Percentiles rank a stretch among this genome's conserved stretches.
These are phyloP conservation scores for Penicillium sp. DNA, from an alignment of 2,329 filamentous ascomycete species.

Conservation along the genomic window DNA sequence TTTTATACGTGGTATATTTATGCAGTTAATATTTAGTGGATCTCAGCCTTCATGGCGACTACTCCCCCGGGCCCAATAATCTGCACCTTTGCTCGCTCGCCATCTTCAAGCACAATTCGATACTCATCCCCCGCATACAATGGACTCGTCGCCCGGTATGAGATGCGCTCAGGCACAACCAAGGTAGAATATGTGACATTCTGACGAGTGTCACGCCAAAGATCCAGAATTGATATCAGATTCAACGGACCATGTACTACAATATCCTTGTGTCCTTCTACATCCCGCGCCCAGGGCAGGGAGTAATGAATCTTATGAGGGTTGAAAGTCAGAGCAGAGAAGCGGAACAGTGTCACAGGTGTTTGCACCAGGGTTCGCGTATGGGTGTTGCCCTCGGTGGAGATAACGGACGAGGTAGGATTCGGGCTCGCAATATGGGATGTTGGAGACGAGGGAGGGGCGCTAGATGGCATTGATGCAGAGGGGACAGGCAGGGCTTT, in stretches of 20 bases:
- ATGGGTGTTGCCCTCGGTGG: slow-evolving; percentile 25
- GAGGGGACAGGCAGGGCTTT: slow-evolving; percentile 33
- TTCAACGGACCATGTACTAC: slow-evolving; percentile 47
- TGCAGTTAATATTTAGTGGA: slow-evolving; percentile 11
- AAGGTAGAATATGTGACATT: slow-evolving; percentile 19
- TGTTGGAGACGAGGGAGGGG: slow-evolving; percentile 2
- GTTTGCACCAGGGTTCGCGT: slow-evolving; percentile 37
- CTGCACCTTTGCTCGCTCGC: slow-evolving; percentile 30
- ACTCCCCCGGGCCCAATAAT: slow-evolving; percentile 33
- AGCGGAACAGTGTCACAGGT: slow-evolving; percentile 43
- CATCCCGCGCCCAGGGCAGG: slow-evolving; percentile 42
- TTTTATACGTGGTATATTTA: not conserved
- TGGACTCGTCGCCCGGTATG: slow-evolving; percentile 50
- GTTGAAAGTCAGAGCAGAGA: slow-evolving; percentile 46
- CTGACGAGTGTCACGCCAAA: slow-evolving; percentile 41
- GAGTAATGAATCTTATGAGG: slow-evolving; percentile 47
- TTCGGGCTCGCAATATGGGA: slow-evolving; percentile 15
- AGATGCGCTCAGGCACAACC: slow-evolving; percentile 42
- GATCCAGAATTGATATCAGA: slow-evolving; percentile 42
- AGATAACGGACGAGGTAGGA: slow-evolving; percentile 20
- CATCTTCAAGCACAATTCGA: slow-evolving; percentile 40
- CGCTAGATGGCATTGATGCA: not conserved
- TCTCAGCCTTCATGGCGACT: slow-evolving; percentile 41
- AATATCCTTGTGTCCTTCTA: slow-evolving; percentile 44
- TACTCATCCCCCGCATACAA: slow-evolving; percentile 51